Percentiles rank a stretch among this genome's conserved stretches.
phyloP scores from a whole-genome alignment of 768 basidiomycete genomes.

The Mycena latifolia region DNA sequence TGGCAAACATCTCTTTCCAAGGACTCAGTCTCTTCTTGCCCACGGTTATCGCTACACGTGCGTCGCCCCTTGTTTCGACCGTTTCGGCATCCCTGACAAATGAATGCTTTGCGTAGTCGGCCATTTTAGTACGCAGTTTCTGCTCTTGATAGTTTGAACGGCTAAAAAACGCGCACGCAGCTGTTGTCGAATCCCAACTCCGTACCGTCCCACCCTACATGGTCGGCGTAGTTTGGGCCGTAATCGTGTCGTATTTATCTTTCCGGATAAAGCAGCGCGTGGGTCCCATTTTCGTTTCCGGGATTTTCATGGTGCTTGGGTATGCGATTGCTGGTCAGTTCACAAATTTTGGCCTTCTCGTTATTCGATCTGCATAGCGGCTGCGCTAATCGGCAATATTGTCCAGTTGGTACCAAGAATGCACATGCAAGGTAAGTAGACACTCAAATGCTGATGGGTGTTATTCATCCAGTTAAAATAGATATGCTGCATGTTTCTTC shows the following conservation, averaged over 20 bases:
- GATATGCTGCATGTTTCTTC: slow-evolving; percentile 63
- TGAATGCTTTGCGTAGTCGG: slow-evolving; percentile 46
- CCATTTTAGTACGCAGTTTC: slow-evolving; percentile 46
- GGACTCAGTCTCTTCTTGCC: slow-evolving; percentile 60
- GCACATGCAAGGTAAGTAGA: slow-evolving; percentile 48
- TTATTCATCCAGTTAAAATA: slow-evolving; percentile 24
- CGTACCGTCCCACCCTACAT: slow-evolving; percentile 63
- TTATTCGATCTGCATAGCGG: not conserved
- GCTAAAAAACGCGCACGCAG: slow-evolving; percentile 38
- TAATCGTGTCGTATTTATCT: slow-evolving; percentile 49
- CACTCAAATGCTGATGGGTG: not conserved
- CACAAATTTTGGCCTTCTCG: no score
- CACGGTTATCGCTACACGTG: slow-evolving; percentile 58
- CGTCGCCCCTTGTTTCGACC: slow-evolving; percentile 34
- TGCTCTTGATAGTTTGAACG: not conserved
- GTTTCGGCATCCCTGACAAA: not conserved
- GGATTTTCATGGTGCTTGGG: slow-evolving; percentile 53
- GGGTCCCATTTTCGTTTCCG: slow-evolving; percentile 50
- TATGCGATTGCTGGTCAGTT: slow-evolving; percentile 56
- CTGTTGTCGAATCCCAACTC: slow-evolving; percentile 58
- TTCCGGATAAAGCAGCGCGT: slow-evolving; percentile 53
- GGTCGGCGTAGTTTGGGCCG: slow-evolving; percentile 55
- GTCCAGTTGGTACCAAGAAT: slow-evolving; percentile 46
- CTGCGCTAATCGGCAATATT: not conserved
- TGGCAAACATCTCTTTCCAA: slow-evolving; percentile 59